Conservation (phyloP, 495 filamentous ascomycete genomes). For the Aspergillus mulundensis region DNA sequence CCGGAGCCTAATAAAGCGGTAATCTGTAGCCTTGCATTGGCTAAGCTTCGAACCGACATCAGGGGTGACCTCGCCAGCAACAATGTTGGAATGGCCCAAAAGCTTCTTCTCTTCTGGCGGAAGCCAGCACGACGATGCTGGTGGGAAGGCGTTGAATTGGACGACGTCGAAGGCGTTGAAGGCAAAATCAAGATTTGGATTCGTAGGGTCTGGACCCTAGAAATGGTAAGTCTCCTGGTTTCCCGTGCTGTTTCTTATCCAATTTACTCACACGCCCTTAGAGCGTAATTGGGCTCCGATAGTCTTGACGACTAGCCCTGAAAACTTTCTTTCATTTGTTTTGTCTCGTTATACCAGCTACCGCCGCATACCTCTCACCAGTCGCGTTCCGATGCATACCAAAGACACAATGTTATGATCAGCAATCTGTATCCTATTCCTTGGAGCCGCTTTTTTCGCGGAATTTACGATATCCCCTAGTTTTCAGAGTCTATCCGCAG, state of each 20-base stretch:
- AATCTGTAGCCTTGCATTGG: slow-evolving; percentile 92
- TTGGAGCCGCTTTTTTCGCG: slow-evolving; percentile 15
- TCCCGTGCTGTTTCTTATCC: neutral
- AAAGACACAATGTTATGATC: slow-evolving; percentile 11
- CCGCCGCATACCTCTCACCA: slow-evolving; percentile 9
- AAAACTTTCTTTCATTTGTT: slow-evolving; percentile 5
- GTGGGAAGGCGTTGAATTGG: slow-evolving; percentile 98
- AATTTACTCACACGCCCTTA: slow-evolving; percentile 31
- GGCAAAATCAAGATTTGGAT: slow-evolving; percentile 98
- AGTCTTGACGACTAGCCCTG: slow-evolving; percentile 20
- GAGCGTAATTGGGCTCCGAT: slow-evolving; percentile 88
- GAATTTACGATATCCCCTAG: slow-evolving; percentile 28
- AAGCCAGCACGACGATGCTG: slow-evolving; percentile 96
- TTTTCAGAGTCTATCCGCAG: slow-evolving; percentile 15
- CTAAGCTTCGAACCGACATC: slow-evolving; percentile 87
- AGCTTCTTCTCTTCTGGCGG: slow-evolving; percentile 95
- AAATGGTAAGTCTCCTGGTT: slow-evolving; percentile 65
- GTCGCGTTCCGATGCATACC: slow-evolving; percentile 9
- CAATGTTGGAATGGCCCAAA: slow-evolving; percentile 97
- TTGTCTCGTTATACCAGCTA: slow-evolving; percentile 15
- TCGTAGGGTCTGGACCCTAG: slow-evolving; percentile 93
- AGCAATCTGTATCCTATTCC: slow-evolving; percentile 13
- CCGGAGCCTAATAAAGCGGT: slow-evolving; percentile 97
- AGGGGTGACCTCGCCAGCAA: slow-evolving; percentile 70
- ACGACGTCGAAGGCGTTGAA: slow-evolving; percentile 83